phyloP scores from a whole-genome alignment of 179 eudicot genomes.

The Beta macrorhiza region DNA sequence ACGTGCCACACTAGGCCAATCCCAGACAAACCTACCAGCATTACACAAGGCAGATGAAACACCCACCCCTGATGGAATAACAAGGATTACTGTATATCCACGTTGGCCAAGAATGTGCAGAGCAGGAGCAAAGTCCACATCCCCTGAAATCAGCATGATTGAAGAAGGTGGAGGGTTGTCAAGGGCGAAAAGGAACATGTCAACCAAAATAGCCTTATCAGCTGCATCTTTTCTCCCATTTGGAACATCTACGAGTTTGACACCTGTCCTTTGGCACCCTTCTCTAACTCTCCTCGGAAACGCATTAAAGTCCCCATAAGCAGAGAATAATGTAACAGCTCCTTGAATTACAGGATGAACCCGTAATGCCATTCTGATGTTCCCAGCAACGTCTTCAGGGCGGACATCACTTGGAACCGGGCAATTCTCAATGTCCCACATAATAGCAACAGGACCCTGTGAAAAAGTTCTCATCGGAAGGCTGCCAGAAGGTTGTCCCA shows the following conservation, averaged over 20 bases:
- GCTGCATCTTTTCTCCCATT: conserved; percentile 98
- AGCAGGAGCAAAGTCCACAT: conserved; percentile 96
- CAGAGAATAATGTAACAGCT: conserved; percentile 79
- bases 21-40: conserved; percentile 96
- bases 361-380: conserved; percentile 85
- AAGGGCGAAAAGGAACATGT: conserved; percentile 97
- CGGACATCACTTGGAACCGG: conserved; percentile 93
- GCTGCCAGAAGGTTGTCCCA: conserved; percentile 34
- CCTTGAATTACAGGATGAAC: conserved; percentile 86
- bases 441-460: conserved; percentile 77
- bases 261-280: conserved; percentile 97
- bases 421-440: conserved; percentile 99
- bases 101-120: conserved; percentile 94
- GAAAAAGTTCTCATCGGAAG: conserved; percentile 34
- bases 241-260: conserved; percentile 87
- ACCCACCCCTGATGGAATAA: conserved; percentile 69
- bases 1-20: conserved; percentile 92
- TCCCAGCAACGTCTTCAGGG: conserved; percentile 89
- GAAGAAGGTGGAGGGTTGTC: conserved; percentile 91
- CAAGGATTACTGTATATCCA: conserved; percentile 86
- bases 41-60: conserved; percentile 89
- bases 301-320: conserved; percentile 89
- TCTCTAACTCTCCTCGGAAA: conserved; percentile 87
- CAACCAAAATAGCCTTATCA: conserved; percentile 96
- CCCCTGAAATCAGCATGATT: conserved; percentile 91